Conservation (phyloP, 805 yeast species). For the Ogataea zsoltii region DNA sequence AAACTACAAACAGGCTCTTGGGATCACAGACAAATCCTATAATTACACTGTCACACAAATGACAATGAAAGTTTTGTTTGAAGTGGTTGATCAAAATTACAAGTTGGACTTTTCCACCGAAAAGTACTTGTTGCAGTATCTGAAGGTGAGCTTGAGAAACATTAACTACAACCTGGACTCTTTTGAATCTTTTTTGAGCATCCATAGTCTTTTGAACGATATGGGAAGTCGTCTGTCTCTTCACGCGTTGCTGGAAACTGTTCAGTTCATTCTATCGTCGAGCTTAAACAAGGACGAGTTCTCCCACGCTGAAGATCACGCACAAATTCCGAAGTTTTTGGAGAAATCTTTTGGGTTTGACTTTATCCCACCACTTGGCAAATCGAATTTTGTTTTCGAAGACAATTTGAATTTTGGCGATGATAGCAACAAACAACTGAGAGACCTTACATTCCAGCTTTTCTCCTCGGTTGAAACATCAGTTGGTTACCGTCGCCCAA, state of each 20-base stretch:
- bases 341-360: conserved; percentile 26
- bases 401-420: conserved; percentile 20
- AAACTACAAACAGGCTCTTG: conserved; percentile 20
- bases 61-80: conserved; percentile 30
- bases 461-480: conserved; percentile 19
- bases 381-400: conserved; percentile 29
- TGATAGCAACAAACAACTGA: conserved; percentile 8
- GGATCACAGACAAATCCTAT: conserved; percentile 20
- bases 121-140: conserved; percentile 19
- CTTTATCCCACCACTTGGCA: conserved; percentile 32
- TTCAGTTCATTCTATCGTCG: conserved; percentile 25
- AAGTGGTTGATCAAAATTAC: conserved; percentile 34
- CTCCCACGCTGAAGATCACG: conserved; percentile 1
- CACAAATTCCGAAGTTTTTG: conserved; percentile 16
- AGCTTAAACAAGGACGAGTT: conserved; percentile 20
- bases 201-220: conserved; percentile 26
- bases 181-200: conserved; percentile 20
- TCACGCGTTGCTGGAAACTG: conserved; percentile 35
- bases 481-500: conserved; percentile 7
- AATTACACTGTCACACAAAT: conserved; percentile 14
- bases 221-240: conserved; percentile 37
- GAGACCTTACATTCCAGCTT: conserved; percentile 11
- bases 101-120: conserved; percentile 27
- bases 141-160: conserved; percentile 22
- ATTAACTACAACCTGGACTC: conserved; percentile 22